Conservation (phyloP, 257 asterid genomes). For the Gentiana dahurica region DNA sequence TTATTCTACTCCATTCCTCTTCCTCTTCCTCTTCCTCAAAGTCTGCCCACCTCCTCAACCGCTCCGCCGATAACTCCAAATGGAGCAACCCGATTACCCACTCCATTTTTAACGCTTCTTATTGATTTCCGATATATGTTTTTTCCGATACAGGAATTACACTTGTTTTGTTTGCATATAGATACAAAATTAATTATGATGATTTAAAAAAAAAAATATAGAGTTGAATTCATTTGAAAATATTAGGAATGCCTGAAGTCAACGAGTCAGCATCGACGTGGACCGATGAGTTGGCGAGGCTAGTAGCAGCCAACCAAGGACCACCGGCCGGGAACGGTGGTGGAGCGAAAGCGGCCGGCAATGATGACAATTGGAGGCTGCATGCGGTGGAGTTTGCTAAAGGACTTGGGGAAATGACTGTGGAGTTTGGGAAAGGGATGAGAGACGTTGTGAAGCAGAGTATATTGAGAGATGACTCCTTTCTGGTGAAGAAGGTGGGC, state of each 20-base stretch:
- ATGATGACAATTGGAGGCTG: constrained; percentile 45
- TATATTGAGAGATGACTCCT: constrained; percentile 69
- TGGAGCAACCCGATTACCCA: neutral
- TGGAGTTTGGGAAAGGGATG: constrained; percentile 86
- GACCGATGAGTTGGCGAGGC: constrained; percentile 18
- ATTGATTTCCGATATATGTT: neutral
- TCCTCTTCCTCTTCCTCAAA: constrained; percentile 19
- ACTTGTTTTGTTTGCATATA: neutral
- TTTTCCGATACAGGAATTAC: neutral
- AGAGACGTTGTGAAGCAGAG: constrained; percentile 89
- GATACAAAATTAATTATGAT: neutral
- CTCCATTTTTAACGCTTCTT: no score
- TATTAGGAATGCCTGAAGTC: constrained; percentile 46
- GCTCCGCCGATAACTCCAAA: neutral
- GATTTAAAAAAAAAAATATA: neutral
- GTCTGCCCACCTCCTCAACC: constrained; percentile 1
- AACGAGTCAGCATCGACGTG: constrained; percentile 42
- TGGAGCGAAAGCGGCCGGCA: constrained; percentile 7
- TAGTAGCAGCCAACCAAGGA: constrained; percentile 14
- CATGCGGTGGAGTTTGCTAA: constrained; percentile 77
- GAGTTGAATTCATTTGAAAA: constrained; percentile 9
- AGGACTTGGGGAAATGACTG: constrained; percentile 91
- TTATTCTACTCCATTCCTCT: constrained; percentile 15
- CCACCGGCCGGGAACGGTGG: constrained; percentile 9
- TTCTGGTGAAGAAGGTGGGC: constrained; percentile 52